Percentiles rank a stretch among this genome's conserved stretches.
phyloP scores from a whole-genome alignment of 768 basidiomycete genomes.

The Mycena pura region DNA sequence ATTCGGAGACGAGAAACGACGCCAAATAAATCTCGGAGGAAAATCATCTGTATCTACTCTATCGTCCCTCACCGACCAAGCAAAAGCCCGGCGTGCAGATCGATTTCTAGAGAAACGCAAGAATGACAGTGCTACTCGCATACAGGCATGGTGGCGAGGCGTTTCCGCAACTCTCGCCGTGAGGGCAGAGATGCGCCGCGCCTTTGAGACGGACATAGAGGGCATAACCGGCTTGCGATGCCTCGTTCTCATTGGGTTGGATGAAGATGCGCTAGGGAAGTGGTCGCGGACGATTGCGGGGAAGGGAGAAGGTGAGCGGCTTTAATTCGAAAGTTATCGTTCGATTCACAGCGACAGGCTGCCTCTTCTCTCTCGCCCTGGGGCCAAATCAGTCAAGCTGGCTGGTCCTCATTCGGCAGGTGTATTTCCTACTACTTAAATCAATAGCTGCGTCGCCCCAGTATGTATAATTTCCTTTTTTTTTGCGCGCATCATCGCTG shows the following conservation, averaged over 20 bases:
- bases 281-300: conserved; percentile 52
- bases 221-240: conserved; percentile 67
- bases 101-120: conserved; percentile 60
- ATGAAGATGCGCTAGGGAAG: conserved; percentile 50
- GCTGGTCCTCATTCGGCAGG: conserved; percentile 64
- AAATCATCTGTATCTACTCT: conserved; percentile 57
- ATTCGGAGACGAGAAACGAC: conserved; percentile 60
- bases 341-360: conserved; percentile 35
- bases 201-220: conserved; percentile 60
- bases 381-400: conserved; percentile 55
- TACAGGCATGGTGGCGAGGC: conserved; percentile 80
- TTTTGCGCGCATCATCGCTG: neutral
- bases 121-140: conserved; percentile 61
- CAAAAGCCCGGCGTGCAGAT: conserved; percentile 64
- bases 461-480: conserved; percentile 47
- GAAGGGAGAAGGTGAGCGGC: conserved; percentile 37
- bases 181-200: conserved; percentile 50
- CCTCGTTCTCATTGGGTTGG: conserved; percentile 66
- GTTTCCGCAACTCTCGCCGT: conserved; percentile 46
- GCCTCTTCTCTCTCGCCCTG: conserved; percentile 46
- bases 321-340: neutral
- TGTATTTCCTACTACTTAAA: conserved; percentile 54
- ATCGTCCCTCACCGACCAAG: conserved; percentile 64
- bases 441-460: conserved; percentile 55
- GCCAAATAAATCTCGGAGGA: conserved; percentile 82